Evolutionary conservation across 345 rosid species (phyloP), one percentile per base, ranked within the genome.

Genomic region (Eucalyptus regnans): DNA sequence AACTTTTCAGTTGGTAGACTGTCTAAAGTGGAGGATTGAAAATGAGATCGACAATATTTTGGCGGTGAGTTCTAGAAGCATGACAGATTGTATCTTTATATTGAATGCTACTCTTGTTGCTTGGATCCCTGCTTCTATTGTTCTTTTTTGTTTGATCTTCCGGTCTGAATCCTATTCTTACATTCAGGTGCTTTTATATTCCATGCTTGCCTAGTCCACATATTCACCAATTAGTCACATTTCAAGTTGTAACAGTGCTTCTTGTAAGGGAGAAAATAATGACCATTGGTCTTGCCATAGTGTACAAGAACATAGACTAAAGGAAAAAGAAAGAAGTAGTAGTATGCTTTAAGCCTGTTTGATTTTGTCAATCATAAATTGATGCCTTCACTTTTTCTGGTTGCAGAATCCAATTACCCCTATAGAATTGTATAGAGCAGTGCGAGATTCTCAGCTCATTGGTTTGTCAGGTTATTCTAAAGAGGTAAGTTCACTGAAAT

Each of bases 391-490:
- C 22, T 76, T 85, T 64, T 56, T 56, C 84, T 88, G 86, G 41
- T 17, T 85, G 86, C 94, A 98, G 99, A 98, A 93, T 92, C 99
- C 99, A 48, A 97, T 98, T 46, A 92, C 94, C 46, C 99, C 99
- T 43, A 86, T 90, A 92, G 99, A 98, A 86, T 87, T 96, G 87
- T 98, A 96, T 89, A 93, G 97, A 95, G 95, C 92, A 80, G 94
- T 97, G 71, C 96, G 99, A 83, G 99, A 98, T 89, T 94, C 99
- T 88, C 99, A 98, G 58, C 99, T 98, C 89, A 90, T 96, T 60
- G 99, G 99, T 91, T 83, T 98, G 90, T 95, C 99, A 8, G 99
- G 99, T 79, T 98, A 92, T 92, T 93, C 99, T 68, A 95, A 93
- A 94, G 95, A 97, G 98, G 99, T 98, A 94, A 54, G 18, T 41